Base-by-base conservation (phyloP, 495 filamentous ascomycete genomes). In the Aspergillus sclerotiicarbonarius region DNA sequence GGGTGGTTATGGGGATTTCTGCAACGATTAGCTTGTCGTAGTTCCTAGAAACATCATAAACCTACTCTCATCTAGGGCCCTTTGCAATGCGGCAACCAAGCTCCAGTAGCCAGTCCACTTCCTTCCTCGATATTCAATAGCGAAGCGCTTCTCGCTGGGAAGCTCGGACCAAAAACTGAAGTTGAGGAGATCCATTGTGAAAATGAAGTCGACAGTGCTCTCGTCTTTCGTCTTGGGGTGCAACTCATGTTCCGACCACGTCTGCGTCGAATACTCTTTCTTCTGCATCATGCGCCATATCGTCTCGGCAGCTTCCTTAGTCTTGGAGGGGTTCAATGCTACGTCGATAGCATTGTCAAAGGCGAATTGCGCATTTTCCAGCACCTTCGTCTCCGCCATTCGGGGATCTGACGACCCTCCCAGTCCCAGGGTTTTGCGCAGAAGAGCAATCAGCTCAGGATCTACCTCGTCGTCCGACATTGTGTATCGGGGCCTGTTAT, bases 91-190 rank as follows among this genome's bases (percentile, higher is more conserved):
- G 44, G 95, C 94, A 29, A 97, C 90, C 54, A 98, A 74, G 68
- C 91, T 96, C 88, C 90, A 96, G 66, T 98, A 98, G 29, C 94
- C 94, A 2, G 92, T 96, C 89, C 90, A 96, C 53, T 71, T 82
- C 72, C 84, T 87, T 29, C 85, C 92, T 19, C 80, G 81, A 68
- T 96, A 98, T 43, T 87, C 85, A 7, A 98, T 78, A 8, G 87
- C 78, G 71, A 95, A 98, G 31, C 89, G 76, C 60, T 88, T 79
- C 10, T 82, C 77, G 32, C 80, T 75, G 6, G 71, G 59, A 51
- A 76, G 75, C 32, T 87, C 86, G 21, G 90, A 93, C 92, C 93
- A 98, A 71, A 98, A 98, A 30, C 85, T 92, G 65, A 98, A 98
- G 68, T 98, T 98, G 54, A 98, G 76, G 13, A 98, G 69, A 67